Base-by-base conservation (phyloP, 1,139 yeast genomes). In the Yamadazyma epiphylla region DNA sequence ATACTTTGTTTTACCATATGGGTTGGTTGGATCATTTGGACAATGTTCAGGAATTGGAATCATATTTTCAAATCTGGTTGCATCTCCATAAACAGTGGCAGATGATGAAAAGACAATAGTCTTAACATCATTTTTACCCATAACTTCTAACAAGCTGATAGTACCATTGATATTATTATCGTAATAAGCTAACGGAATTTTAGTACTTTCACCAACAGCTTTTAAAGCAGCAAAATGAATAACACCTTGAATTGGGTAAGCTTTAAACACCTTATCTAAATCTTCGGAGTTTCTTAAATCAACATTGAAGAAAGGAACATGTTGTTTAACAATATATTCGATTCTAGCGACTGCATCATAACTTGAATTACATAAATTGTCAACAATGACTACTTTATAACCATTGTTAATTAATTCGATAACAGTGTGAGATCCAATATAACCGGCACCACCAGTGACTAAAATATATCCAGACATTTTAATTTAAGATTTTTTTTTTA, bases 371-470 rank as follows among this genome's bases (percentile, higher is more conserved):
- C 70, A 60, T 38, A 82, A 64, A 51, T 80, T 81, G 55, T 85
- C 95, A 22, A 80, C 75, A 29, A 85, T 71, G 13, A 85, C 78
- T 19, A 83, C 88, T 27, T 79, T 69, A 49, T 79, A 74, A 22
- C 86, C 86, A 32, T 76, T 69, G 41, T 75, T 69, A 35, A 82
- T 53, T 34, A 84, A 67, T 43, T 80, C 83, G 22, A 81, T 73
- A 5, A 78, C 82, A 2, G 91, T 80, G 51, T 84, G 94, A 12
- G 91, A 80, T 16, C 94, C 94, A 48, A 85, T 83, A 57, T 85
- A 85, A 19, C 95, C 94, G 20, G 94, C 87, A 33, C 94, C 94
- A 27, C 94, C 94, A 19, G 94, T 82, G 21, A 85, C 89, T 36
- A 84, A 64, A 35, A 83, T 80, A 51, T 67, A 69, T 40, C 44